Evolutionary conservation across 2,329 filamentous ascomycete species (phyloP).

Genomic region (Rutstroemia sp.): DNA sequence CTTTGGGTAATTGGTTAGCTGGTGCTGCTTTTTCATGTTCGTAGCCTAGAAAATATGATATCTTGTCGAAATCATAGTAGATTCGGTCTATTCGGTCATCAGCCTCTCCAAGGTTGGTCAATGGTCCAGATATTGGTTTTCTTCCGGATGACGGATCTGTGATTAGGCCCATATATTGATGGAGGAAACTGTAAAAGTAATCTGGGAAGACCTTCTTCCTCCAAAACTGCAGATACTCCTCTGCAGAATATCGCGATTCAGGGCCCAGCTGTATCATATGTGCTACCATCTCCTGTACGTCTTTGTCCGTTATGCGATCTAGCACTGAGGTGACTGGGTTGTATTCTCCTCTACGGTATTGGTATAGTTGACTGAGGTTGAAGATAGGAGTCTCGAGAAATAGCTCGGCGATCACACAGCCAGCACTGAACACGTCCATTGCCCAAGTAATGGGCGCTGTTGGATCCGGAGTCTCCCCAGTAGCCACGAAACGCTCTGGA

Average conservation of each 20-base stretch:
- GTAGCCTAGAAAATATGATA: conserved; percentile 86
- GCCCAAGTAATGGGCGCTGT: conserved; percentile 72
- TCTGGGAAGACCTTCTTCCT: conserved; percentile 86
- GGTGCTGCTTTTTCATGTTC: conserved; percentile 36
- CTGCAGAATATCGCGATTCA: conserved; percentile 83
- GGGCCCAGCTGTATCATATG: conserved; percentile 97
- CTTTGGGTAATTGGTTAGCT: conserved; percentile 34
- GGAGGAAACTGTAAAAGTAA: conserved; percentile 96
- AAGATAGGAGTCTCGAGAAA: conserved; percentile 97
- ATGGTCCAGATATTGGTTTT: conserved; percentile 58
- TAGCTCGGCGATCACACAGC: conserved; percentile 93
- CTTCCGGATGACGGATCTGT: conserved; percentile 83
- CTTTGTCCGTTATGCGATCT: conserved; percentile 77
- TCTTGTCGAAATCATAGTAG: conserved; percentile 94
- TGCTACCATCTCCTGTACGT: conserved; percentile 79
- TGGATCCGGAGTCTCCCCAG: conserved; percentile 57
- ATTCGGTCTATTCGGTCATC: conserved; percentile 93
- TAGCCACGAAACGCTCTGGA: conserved; percentile 79
- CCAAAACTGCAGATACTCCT: conserved; percentile 91
- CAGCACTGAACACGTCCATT: conserved; percentile 97
- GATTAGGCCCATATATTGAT: conserved; percentile 95
- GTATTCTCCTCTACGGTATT: conserved; percentile 87
- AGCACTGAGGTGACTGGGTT: conserved; percentile 76
- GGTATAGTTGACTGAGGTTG: conserved; percentile 91
- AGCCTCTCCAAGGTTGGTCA: conserved; percentile 72